Percentiles rank a stretch among this genome's conserved stretches.
Conservation (phyloP, 2,329 filamentous ascomycete genomes). For the Diaporthe aspalathi region DNA sequence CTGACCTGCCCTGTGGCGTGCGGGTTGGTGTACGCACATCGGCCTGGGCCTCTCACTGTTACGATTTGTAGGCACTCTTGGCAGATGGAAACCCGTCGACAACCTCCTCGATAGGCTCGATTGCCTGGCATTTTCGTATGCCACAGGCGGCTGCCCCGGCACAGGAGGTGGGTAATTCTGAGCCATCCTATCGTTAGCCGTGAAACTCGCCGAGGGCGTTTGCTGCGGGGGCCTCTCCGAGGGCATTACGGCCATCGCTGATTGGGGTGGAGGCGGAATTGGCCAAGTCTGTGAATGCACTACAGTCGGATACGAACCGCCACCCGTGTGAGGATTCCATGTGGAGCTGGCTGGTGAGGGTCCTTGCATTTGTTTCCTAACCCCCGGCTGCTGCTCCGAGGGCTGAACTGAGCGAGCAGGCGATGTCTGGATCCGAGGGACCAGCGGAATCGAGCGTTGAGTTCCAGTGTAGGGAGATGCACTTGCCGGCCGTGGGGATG, state of each 20-base stretch:
- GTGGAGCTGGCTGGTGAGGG: constrained; percentile 35
- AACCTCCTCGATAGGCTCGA: constrained; percentile 52
- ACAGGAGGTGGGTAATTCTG: constrained; percentile 53
- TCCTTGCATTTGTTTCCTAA: constrained; percentile 22
- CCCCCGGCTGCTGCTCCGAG: constrained; percentile 40
- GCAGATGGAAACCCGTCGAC: constrained; percentile 57
- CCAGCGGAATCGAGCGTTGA: constrained; percentile 39
- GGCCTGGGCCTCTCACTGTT: constrained; percentile 39
- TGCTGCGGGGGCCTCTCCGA: constrained; percentile 54
- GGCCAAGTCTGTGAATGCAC: constrained; percentile 60
- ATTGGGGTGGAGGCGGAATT: constrained; percentile 46
- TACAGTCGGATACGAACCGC: constrained; percentile 43
- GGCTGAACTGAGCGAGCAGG: constrained; percentile 37
- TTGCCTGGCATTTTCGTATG: constrained; percentile 53
- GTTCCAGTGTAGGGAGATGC: constrained; percentile 38
- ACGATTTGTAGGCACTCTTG: constrained; percentile 53
- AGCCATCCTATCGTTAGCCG: constrained; percentile 49
- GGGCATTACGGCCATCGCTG: constrained; percentile 41
- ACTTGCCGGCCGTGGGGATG: constrained; percentile 29
- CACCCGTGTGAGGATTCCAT: constrained; percentile 41
- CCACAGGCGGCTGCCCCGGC: constrained; percentile 53
- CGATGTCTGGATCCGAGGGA: constrained; percentile 41
- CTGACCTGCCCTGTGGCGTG: constrained; percentile 20
- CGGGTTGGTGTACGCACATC: constrained; percentile 32
- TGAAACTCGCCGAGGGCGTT: constrained; percentile 50